phyloP scores from a whole-genome alignment of 2,329 filamentous ascomycete species.

The Fusarium avenaceum region DNA sequence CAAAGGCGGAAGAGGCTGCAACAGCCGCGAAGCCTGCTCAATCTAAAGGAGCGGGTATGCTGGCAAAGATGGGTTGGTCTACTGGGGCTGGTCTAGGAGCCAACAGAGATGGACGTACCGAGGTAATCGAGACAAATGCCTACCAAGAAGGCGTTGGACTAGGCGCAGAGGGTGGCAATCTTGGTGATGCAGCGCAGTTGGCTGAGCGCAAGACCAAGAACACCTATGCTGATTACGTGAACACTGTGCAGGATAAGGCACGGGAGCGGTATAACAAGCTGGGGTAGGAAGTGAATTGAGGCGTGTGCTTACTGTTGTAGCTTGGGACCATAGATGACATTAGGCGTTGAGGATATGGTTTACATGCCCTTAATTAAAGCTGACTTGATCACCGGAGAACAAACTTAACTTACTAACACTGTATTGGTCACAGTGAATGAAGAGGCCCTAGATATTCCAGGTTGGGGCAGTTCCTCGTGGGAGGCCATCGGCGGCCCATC shows the following conservation, averaged over 20 bases:
- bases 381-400: neutral
- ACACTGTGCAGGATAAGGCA: conserved; percentile 74
- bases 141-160: conserved; percentile 78
- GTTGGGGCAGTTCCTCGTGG: neutral
- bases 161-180: conserved; percentile 76
- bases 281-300: conserved; percentile 37
- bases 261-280: conserved; percentile 74
- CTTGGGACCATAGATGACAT: conserved; percentile 10
- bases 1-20: conserved; percentile 40
- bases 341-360: conserved; percentile 17
- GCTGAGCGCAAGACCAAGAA: conserved; percentile 72
- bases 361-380: neutral
- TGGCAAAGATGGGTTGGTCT: conserved; percentile 81
- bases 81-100: conserved; percentile 75
- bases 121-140: conserved; percentile 73
- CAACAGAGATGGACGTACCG: conserved; percentile 71
- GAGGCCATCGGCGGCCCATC: neutral
- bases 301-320: neutral
- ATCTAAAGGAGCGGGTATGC: conserved; percentile 75
- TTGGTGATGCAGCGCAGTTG: conserved; percentile 76
- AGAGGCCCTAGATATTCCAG: too few relatives aligned
- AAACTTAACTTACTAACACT: neutral
- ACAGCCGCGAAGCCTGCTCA: conserved; percentile 53
- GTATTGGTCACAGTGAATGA: neutral
- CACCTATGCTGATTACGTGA: conserved; percentile 72